These are phyloP conservation scores for Cyberlindnera japonica DNA, from an alignment of 805 yeast species.

Conservation along the genomic window DNA sequence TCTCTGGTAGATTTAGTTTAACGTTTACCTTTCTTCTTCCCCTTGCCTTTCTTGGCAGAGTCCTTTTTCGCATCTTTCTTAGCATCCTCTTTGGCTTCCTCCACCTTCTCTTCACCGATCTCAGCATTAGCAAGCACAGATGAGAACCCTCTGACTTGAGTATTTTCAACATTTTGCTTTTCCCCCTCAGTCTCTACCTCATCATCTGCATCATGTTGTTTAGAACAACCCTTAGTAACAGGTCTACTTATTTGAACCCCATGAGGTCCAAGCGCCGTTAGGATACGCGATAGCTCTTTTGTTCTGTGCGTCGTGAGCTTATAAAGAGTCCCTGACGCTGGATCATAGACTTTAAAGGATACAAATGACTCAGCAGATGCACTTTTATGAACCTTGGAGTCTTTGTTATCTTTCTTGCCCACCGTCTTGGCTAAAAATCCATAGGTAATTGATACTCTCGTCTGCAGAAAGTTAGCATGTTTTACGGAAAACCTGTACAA, in stretches of 20 bases:
- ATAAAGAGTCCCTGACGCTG: slow-evolving; percentile 60
- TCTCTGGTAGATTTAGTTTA: too few relatives aligned
- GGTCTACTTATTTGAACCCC: slow-evolving; percentile 36
- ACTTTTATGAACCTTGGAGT: slow-evolving; percentile 12
- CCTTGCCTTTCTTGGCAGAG: slow-evolving; percentile 20
- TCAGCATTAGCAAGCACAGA: slow-evolving; percentile 25
- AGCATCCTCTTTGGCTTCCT: slow-evolving; percentile 3
- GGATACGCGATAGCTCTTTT: slow-evolving; percentile 67
- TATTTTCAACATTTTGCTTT: neutral
- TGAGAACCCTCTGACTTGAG: slow-evolving; percentile 22
- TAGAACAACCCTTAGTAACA: neutral
- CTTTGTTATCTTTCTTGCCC: slow-evolving; percentile 8
- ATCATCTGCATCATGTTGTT: neutral
- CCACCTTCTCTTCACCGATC: slow-evolving; percentile 17
- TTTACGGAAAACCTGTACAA: too few relatives aligned
- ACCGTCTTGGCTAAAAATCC: slow-evolving; percentile 24
- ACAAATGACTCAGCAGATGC: slow-evolving; percentile 20
- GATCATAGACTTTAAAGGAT: slow-evolving; percentile 60
- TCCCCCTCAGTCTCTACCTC: neutral
- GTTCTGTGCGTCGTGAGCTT: slow-evolving; percentile 51
- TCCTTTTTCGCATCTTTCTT: slow-evolving; percentile 6
- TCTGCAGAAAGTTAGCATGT: slow-evolving; percentile 12
- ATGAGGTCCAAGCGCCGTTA: slow-evolving; percentile 70
- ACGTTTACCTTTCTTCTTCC: slow-evolving; percentile 28
- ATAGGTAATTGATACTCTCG: slow-evolving; percentile 27